A percentile compares a stretch with the other conserved stretches of the same genome.
phyloP scores from a whole-genome alignment of 208 protist genomes.

The Sergeia podlipaevii region DNA sequence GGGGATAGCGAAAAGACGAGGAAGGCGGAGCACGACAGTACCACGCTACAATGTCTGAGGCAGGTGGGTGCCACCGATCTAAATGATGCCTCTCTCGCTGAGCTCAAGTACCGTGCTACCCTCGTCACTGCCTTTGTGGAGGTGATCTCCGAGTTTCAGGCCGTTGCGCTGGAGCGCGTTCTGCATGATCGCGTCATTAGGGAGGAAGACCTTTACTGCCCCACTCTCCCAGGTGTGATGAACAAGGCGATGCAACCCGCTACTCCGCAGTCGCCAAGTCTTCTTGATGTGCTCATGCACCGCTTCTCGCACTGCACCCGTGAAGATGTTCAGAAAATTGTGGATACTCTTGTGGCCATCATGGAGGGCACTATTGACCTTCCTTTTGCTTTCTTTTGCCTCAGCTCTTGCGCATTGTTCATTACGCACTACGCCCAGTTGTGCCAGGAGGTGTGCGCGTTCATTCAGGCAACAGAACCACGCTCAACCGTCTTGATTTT shows the following conservation, averaged over 20 bases:
- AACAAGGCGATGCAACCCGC: not conserved
- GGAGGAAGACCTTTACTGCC: constrained; percentile 3
- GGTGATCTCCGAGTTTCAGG: not conserved
- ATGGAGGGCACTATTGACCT: constrained; percentile 3
- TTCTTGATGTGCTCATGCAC: not conserved
- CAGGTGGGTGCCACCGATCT: too few species aligned
- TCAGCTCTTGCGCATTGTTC: constrained; percentile 1
- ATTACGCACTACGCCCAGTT: constrained; percentile 1
- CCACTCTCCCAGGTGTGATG: not conserved
- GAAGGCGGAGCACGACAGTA: too few species aligned
- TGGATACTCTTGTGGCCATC: constrained; percentile 1
- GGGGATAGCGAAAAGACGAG: too few species aligned
- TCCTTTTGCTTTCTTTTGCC: constrained; percentile 3
- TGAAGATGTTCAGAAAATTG: not conserved
- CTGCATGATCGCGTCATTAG: constrained; percentile 3
- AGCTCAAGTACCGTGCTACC: not conserved
- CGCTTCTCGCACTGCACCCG: constrained; percentile 1
- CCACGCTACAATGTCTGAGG: too few species aligned
- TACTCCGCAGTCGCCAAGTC: not conserved
- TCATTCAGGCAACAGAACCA: constrained; percentile 3
- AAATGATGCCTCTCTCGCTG: too few species aligned
- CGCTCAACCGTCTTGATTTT: constrained; percentile 5
- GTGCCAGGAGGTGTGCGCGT: constrained; percentile 7
- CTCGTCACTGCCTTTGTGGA: constrained; percentile 1
- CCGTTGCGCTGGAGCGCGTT: not conserved